These are phyloP conservation scores for Zea luxurians DNA, from an alignment of 176 grass and related monocot species.

Conservation along the genomic window DNA sequence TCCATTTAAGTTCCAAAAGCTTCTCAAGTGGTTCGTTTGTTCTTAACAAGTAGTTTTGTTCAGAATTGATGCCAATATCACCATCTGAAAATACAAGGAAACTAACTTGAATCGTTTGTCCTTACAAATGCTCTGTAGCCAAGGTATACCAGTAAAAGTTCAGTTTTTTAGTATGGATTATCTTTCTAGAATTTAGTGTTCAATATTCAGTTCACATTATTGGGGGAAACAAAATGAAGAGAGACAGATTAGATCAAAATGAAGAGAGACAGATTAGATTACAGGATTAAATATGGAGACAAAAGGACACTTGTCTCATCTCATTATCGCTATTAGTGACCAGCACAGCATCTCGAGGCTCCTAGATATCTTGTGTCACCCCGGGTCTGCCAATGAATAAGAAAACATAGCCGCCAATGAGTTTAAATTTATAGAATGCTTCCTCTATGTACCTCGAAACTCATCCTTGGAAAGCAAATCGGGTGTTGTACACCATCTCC, in stretches of 20 bases:
- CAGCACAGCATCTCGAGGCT: slow-evolving; percentile 67
- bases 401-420: slow-evolving; percentile 5
- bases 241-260: background rate
- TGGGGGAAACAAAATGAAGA: background rate
- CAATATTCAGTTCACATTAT: background rate
- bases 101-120: background rate
- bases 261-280: background rate
- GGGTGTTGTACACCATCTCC: slow-evolving; percentile 85
- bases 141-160: background rate
- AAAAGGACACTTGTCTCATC: slow-evolving; percentile 63
- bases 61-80: slow-evolving; percentile 78
- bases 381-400: slow-evolving; percentile 43
- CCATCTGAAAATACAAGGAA: slow-evolving; percentile 60
- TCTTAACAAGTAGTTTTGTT: slow-evolving; percentile 92
- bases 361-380: slow-evolving; percentile 56
- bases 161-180: background rate
- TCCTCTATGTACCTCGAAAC: slow-evolving; percentile 49
- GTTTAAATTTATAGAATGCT: background rate
- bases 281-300: background rate
- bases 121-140: background rate
- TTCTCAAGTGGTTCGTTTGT: slow-evolving; percentile 71
- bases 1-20: slow-evolving; percentile 94
- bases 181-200: background rate
- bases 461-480: slow-evolving; percentile 83
- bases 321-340: slow-evolving; percentile 85